Base-by-base conservation (phyloP, 345 rosid species). In the Brassica juncea region DNA sequence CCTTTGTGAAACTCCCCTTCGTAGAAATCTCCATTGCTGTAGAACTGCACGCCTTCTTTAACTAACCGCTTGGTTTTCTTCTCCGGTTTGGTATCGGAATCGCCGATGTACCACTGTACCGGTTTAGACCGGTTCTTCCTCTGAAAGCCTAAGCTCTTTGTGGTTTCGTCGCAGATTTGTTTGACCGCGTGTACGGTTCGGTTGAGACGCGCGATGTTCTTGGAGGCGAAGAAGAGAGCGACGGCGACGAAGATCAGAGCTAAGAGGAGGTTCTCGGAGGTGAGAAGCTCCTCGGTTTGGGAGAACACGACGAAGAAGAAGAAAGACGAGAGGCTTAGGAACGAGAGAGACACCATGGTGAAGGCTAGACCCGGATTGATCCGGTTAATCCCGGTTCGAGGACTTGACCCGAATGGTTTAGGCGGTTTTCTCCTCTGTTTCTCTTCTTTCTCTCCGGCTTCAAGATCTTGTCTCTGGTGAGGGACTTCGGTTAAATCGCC, bases 1-100 rank as follows among this genome's bases (percentile, higher is more conserved):
- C 97, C 99, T 59, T 86, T 88, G 44, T 90, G 91, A 69, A 94
- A 90, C 68, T 94, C 99, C 0, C 99, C 99, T 79, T 94, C 99
- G 77, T 92, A 95, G 82, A 84, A 89, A 60, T 95, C 98, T 23
- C 98, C 99, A 77, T 92, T 91, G 74, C 98, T 90, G 69, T 92
- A 92, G 21, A 92, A 87, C 82, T 92, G 93, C 31, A 95, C 98
- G 1, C 97, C 97, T 87, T 94, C 96, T n/a, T 91, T 86, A 0
- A 85, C 84, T 25, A 71, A 66, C 74, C 77, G 73, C 44, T 71
- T 54, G 59, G 25, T 54, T 80, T 68, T 58, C 83, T 77, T 57
- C 75, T 52, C 76, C 77, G 83, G 68, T 28, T 70, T 76, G 0
- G 74, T 37, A 4, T 80, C 70, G 15, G 63, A 4, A 12, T 80